Evolutionary conservation across 441 rosid species (phyloP).

Genomic region (Macaranga tanarius): DNA sequence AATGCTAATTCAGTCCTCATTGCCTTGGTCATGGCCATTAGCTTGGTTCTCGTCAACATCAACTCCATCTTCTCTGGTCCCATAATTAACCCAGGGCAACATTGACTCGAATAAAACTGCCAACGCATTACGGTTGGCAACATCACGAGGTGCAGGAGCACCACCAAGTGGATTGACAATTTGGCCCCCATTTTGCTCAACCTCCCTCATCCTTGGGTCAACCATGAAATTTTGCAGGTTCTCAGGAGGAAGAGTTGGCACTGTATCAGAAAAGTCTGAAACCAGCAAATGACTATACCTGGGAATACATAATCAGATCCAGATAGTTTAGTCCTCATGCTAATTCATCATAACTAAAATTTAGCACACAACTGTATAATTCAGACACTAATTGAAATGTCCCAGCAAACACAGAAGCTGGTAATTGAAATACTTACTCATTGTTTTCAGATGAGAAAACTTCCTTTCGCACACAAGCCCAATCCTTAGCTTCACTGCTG

Average conservation of each 20-base stretch:
- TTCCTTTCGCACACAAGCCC: slow-evolving; percentile 76
- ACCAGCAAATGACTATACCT: slow-evolving; percentile 78
- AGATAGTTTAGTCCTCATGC: slow-evolving; percentile 1
- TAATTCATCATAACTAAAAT: slow-evolving; percentile 6
- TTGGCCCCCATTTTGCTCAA: slow-evolving; percentile 38
- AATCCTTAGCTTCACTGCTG: slow-evolving; percentile 63
- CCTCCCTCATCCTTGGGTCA: slow-evolving; percentile 58
- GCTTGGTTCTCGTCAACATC: slow-evolving; percentile 40
- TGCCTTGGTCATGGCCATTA: slow-evolving; percentile 32
- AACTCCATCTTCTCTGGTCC: slow-evolving; percentile 44
- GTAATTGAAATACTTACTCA: slow-evolving; percentile 52
- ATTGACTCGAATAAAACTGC: slow-evolving; percentile 73
- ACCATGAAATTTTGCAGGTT: slow-evolving; percentile 77
- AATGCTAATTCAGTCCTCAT: slow-evolving; percentile 28
- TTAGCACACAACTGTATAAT: background rate
- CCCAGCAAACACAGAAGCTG: slow-evolving; percentile 8
- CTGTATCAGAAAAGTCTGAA: slow-evolving; percentile 73
- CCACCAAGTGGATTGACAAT: slow-evolving; percentile 40
- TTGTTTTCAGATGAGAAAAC: slow-evolving; percentile 76
- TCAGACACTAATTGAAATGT: background rate
- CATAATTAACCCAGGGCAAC: slow-evolving; percentile 74
- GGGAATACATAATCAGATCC: background rate
- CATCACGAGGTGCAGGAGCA: slow-evolving; percentile 43
- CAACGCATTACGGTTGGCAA: slow-evolving; percentile 58
- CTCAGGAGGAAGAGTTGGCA: slow-evolving; percentile 81